Percentiles rank a stretch among this genome's conserved stretches.
phyloP scores from a whole-genome alignment of 164 flowering plant species.

The Malania oleifera region DNA sequence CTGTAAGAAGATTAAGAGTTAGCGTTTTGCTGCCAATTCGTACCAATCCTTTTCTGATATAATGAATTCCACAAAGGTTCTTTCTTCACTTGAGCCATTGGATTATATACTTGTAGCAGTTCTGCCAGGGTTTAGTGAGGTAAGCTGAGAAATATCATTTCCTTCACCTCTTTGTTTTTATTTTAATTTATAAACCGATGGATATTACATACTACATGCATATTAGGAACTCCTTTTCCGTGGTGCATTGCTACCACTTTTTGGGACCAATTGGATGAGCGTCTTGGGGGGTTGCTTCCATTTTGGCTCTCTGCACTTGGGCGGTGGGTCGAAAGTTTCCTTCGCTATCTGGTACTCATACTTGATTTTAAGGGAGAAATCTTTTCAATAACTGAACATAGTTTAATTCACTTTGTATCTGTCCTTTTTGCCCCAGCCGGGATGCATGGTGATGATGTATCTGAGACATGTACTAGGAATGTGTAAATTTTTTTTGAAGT shows the following conservation, averaged over 20 bases:
- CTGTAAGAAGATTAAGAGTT: no score
- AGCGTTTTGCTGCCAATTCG: no score
- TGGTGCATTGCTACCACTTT: conserved; percentile 76
- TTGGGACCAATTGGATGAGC: conserved; percentile 60
- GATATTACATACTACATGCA: conserved; percentile 1
- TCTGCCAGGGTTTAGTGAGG: conserved; percentile 88
- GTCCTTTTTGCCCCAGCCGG: no score
- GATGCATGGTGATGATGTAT: no score
- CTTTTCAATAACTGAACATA: no score
- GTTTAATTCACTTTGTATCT: no score
- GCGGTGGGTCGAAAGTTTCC: conserved; percentile 71
- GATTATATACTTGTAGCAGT: conserved; percentile 77
- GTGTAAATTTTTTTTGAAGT: no score
- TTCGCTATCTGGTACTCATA: conserved; percentile 72
- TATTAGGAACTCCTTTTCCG: conserved; percentile 84
- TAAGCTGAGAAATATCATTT: conserved; percentile 12
- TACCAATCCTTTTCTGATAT: no score
- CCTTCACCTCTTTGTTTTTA: not conserved
- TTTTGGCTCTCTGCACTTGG: conserved; percentile 79
- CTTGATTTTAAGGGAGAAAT: no score
- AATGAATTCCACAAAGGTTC: conserved; percentile 48
- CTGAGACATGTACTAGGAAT: no score
- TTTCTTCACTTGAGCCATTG: conserved; percentile 65
- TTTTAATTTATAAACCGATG: no score
- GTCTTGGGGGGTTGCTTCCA: conserved; percentile 48